phyloP scores from a whole-genome alignment of 306 rosid species.

The Cucurbita argyrosperma region DNA sequence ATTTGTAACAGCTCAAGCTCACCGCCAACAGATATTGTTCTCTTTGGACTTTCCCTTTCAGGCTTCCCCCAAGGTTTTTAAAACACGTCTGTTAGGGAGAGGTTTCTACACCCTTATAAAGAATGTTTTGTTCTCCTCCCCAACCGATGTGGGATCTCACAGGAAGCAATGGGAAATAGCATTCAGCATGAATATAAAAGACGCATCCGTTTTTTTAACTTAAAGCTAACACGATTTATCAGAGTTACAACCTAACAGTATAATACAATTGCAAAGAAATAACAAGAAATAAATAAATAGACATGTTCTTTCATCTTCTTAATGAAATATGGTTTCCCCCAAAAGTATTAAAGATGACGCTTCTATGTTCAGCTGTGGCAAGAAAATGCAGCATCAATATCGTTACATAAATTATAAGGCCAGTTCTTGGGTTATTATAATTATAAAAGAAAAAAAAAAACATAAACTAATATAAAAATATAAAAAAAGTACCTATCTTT shows the following conservation, averaged over 20 bases:
- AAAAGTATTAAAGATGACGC: too few relatives aligned
- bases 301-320: background rate
- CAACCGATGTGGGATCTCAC: too few relatives aligned
- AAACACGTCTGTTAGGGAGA: too few relatives aligned
- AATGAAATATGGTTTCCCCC: background rate
- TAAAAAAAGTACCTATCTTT: slow-evolving; percentile 56
- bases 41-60: too few relatives aligned
- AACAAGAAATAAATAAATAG: background rate
- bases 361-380: background rate
- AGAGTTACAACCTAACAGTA: background rate
- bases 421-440: background rate
- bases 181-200: background rate
- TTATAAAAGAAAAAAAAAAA: background rate
- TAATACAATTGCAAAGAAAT: background rate
- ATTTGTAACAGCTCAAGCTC: too few relatives aligned
- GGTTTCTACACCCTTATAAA: too few relatives aligned
- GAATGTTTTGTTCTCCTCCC: too few relatives aligned
- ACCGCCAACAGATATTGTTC: too few relatives aligned
- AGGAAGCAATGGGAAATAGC: background rate
- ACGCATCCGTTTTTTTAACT: background rate
- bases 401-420: background rate
- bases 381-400: background rate
- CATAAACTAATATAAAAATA: background rate
- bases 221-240: background rate
- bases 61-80: too few relatives aligned